phyloP scores from a whole-genome alignment of 148 eudicot genomes.

The Camellia granthamiana region DNA sequence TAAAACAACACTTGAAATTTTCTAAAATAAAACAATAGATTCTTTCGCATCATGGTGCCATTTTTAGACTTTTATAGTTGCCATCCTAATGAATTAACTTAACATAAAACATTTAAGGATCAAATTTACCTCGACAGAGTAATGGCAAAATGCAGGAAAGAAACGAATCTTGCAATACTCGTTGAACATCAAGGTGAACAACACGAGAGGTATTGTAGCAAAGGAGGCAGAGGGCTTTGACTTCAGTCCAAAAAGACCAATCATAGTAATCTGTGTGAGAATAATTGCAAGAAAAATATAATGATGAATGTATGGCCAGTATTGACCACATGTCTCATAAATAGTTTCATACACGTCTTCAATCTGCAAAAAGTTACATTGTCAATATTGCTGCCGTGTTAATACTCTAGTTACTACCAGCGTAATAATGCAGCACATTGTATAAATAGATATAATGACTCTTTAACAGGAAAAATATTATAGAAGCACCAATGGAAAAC shows the following conservation, averaged over 20 bases:
- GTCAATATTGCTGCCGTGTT: not conserved
- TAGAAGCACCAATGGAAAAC: not conserved
- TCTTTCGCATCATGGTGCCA: not conserved
- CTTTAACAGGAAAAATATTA: not conserved
- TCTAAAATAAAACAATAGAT: not conserved
- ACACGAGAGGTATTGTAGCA: constrained; percentile 69
- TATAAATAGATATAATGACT: not conserved
- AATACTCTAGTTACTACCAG: not conserved
- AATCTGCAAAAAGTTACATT: constrained; percentile 50
- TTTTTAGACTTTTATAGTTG: not conserved
- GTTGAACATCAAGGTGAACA: constrained; percentile 66
- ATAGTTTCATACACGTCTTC: constrained; percentile 73
- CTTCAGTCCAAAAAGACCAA: constrained; percentile 90
- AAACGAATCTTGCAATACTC: constrained; percentile 93
- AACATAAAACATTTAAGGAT: not conserved
- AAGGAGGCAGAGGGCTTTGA: constrained; percentile 81
- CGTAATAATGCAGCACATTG: not conserved
- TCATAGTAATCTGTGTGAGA: constrained; percentile 85
- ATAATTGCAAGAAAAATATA: constrained; percentile 67
- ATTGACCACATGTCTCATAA: constrained; percentile 87
- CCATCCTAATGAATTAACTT: not conserved
- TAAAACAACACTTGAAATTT: not conserved
- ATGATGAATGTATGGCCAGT: constrained; percentile 84
- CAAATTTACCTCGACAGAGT: constrained; percentile 57
- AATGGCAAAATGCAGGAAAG: constrained; percentile 62